These are phyloP conservation scores for Colletotrichum gloeosporioides DNA, from an alignment of 2,329 filamentous ascomycete genomes.

Conservation along the genomic window DNA sequence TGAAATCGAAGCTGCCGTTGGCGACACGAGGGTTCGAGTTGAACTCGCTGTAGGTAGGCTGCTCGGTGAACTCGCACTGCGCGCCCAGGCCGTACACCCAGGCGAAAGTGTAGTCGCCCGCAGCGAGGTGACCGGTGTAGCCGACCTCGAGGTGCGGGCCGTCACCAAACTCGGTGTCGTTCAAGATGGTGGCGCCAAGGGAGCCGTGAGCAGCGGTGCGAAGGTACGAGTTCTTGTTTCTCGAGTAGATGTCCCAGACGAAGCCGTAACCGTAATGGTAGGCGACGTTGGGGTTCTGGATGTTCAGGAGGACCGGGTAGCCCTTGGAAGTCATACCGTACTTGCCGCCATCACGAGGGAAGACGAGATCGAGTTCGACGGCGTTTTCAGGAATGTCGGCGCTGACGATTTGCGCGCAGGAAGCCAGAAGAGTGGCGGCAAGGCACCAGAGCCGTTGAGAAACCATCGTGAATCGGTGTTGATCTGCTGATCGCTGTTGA, in stretches of 20 bases:
- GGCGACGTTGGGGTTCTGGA: constrained; percentile 19
- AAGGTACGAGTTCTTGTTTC: constrained; percentile 14
- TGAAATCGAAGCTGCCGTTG: constrained; percentile 21
- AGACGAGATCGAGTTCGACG: constrained; percentile 21
- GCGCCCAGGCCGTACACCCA: constrained; percentile 17
- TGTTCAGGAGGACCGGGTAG: constrained; percentile 17
- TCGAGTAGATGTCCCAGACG: constrained; percentile 19
- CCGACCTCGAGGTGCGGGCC: constrained; percentile 12
- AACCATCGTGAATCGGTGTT: constrained; percentile 2
- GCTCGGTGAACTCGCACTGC: constrained; percentile 18
- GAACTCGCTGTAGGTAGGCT: constrained; percentile 18
- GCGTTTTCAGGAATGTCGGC: constrained; percentile 19
- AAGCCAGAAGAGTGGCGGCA: constrained; percentile 1
- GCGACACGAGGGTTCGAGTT: constrained; percentile 17
- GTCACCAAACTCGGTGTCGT: constrained; percentile 15
- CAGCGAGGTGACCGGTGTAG: constrained; percentile 9
- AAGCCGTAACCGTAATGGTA: constrained; percentile 21
- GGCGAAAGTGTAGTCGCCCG: constrained; percentile 20
- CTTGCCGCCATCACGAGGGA: constrained; percentile 17
- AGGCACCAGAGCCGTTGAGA: constrained; percentile 4
- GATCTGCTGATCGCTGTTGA: constrained; percentile 2
- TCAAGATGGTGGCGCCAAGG: constrained; percentile 9
- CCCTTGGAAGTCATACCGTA: constrained; percentile 15
- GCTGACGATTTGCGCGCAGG: neutral
- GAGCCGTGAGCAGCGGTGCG: constrained; percentile 17